Conservation (phyloP, 2,329 filamentous ascomycete species). For the Fusarium ramigenum region DNA sequence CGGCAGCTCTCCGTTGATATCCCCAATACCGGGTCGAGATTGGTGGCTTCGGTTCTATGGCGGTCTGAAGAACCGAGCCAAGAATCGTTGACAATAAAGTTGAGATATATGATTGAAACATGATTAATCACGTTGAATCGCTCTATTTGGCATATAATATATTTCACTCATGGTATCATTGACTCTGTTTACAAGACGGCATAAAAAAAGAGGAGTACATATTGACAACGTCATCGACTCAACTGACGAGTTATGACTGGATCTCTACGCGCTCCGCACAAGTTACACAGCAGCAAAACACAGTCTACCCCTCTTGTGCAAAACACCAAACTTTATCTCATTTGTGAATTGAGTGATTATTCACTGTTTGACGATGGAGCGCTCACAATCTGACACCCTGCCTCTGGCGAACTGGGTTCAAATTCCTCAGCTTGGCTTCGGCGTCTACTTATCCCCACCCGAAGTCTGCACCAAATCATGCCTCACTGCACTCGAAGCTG, state of each 20-base stretch:
- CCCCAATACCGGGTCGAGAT: background rate
- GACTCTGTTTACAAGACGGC: background rate
- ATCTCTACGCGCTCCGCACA: conserved; percentile 1
- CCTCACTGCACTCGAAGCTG: conserved; percentile 60
- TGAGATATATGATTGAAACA: rapidly evolving
- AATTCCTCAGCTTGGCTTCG: conserved; percentile 75
- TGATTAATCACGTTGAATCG: no score
- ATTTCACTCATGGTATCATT: conserved; percentile 11
- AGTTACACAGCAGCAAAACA: background rate
- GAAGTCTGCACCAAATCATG: conserved; percentile 66
- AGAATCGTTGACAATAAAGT: rapidly evolving
- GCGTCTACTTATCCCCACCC: conserved; percentile 69
- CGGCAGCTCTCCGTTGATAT: background rate
- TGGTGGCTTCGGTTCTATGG: background rate
- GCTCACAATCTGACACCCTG: conserved; percentile 31
- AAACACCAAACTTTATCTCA: background rate
- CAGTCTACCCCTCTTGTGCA: conserved; percentile 11
- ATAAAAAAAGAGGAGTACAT: conserved; percentile 1
- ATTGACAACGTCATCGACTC: conserved; percentile 28
- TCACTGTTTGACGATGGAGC: background rate
- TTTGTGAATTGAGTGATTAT: no score
- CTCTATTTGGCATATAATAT: no score
- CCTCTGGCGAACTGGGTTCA: conserved; percentile 32
- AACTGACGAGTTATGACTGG: conserved; percentile 15
- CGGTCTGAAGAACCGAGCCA: rapidly evolving